A percentile compares a stretch with the other conserved stretches of the same genome.
Evolutionary conservation across 257 asterid species (phyloP).

Genomic region (Euphrasia confusa): DNA sequence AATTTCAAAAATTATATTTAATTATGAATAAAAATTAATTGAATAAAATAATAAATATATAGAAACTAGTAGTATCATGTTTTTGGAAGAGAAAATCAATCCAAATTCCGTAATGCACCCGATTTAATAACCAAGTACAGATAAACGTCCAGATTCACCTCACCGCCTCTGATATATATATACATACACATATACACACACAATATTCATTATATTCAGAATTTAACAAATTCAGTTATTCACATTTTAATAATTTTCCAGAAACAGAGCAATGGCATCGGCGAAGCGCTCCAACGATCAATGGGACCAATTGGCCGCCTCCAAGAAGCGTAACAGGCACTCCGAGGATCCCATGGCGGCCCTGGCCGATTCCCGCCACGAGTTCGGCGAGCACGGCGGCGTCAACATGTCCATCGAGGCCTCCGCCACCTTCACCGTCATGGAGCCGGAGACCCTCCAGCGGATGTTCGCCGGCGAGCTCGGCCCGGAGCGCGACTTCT

Average conservation of each 20-base stretch:
- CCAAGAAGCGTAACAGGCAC: slow-evolving; percentile 21
- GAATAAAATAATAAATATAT: too few relatives aligned
- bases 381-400: slow-evolving; percentile 77
- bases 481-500: slow-evolving; percentile 63
- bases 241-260: too few relatives aligned
- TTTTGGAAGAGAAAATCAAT: not conserved
- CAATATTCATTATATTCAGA: not conserved
- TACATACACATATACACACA: not conserved
- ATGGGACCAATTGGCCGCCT: slow-evolving; percentile 5
- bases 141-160: not conserved
- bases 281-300: slow-evolving; percentile 11
- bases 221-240: too few relatives aligned
- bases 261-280: not conserved
- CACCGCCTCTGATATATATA: not conserved
- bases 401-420: slow-evolving; percentile 83
- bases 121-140: not conserved
- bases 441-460: slow-evolving; percentile 72
- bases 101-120: not conserved
- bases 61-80: too few relatives aligned
- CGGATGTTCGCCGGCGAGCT: slow-evolving; percentile 70
- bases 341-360: slow-evolving; percentile 49
- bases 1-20: too few relatives aligned
- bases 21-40: too few relatives aligned
- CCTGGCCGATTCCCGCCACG: slow-evolving; percentile 62
- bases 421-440: slow-evolving; percentile 76